A percentile compares a stretch with the other conserved stretches of the same genome.
Evolutionary conservation across 345 rosid species (phyloP).

Genomic region (Gossypium sturtianum): DNA sequence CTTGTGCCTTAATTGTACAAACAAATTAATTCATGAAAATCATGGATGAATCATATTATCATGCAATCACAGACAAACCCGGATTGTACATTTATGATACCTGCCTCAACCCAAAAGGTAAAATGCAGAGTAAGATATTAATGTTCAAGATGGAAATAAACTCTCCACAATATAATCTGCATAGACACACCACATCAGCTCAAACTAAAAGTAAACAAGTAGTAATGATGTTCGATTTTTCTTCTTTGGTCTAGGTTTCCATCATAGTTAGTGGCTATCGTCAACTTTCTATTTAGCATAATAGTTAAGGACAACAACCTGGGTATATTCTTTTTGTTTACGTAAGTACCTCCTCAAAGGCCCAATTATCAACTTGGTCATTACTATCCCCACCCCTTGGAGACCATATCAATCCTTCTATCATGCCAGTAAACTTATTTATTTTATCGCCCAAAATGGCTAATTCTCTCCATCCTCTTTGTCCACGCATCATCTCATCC

Average conservation of each 20-base stretch:
- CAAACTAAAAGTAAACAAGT: not conserved
- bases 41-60: not conserved
- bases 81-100: not conserved
- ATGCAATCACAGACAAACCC: not conserved
- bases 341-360: constrained; percentile 60
- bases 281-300: not conserved
- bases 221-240: not conserved
- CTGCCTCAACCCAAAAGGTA: not conserved
- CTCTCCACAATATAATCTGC: not conserved
- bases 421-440: constrained; percentile 82
- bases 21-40: not conserved
- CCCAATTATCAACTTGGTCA: constrained; percentile 48
- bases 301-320: not conserved
- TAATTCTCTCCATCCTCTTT: constrained; percentile 75
- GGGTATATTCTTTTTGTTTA: not conserved
- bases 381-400: constrained; percentile 55
- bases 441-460: constrained; percentile 78
- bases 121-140: not conserved
- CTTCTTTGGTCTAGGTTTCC: not conserved
- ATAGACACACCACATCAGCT: not conserved
- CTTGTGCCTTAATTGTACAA: not conserved
- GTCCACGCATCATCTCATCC: constrained; percentile 54
- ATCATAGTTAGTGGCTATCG: not conserved
- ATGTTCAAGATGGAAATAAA: not conserved
- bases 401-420: constrained; percentile 95